phyloP scores from a whole-genome alignment of 352 stramenopile species.

The Pythium plurisporium region DNA sequence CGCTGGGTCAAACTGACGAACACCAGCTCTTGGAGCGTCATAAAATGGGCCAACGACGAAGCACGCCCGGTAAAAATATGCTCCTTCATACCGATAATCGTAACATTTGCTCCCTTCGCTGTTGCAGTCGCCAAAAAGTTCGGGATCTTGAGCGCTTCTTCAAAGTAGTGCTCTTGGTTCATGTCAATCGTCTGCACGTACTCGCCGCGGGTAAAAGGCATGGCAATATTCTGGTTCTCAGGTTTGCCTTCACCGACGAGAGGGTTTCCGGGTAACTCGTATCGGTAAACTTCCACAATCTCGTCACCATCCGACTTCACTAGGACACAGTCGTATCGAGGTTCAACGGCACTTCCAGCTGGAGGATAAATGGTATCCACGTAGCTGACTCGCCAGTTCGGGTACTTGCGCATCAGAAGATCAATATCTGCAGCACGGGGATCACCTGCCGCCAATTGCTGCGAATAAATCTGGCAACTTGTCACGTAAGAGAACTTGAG shows the following conservation, averaged over 20 bases:
- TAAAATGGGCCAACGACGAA: constrained; percentile 82
- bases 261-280: constrained; percentile 79
- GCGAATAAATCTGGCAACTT: constrained; percentile 87
- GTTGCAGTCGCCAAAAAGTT: constrained; percentile 83
- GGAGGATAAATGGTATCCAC: constrained; percentile 81
- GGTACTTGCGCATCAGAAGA: constrained; percentile 95
- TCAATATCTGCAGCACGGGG: constrained; percentile 94
- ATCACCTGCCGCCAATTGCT: constrained; percentile 70
- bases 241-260: constrained; percentile 83
- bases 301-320: constrained; percentile 81
- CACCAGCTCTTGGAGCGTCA: constrained; percentile 84
- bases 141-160: constrained; percentile 87
- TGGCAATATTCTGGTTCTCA: constrained; percentile 85
- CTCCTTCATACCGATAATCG: constrained; percentile 88
- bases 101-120: constrained; percentile 55
- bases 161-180: constrained; percentile 89
- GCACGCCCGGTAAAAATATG: constrained; percentile 86
- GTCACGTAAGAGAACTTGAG: constrained; percentile 89
- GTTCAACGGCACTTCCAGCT: constrained; percentile 51
- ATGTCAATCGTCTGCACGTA: constrained; percentile 90
- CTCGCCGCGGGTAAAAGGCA: constrained; percentile 83
- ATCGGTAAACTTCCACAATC: constrained; percentile 86
- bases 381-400: constrained; percentile 90
- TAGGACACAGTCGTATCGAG: constrained; percentile 78
- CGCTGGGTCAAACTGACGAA: constrained; percentile 86